Percentiles rank a stretch among this genome's conserved stretches.
Conservation (phyloP, 208 protist genomes). For the Blechomonas ayalai region DNA sequence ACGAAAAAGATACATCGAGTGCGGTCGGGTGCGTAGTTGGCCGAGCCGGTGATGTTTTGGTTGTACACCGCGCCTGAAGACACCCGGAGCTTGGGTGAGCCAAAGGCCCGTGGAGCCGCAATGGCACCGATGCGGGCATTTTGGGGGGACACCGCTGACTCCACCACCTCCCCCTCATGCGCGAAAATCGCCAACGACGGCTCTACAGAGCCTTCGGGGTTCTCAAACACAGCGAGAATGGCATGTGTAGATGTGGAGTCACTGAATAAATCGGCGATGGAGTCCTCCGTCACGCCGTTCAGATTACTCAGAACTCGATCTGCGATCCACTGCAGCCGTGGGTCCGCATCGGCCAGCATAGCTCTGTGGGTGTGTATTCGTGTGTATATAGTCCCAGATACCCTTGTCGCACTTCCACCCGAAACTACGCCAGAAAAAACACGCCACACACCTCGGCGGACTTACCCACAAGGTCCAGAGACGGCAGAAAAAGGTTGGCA, state of each 20-base stretch:
- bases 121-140: not conserved
- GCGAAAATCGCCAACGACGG: slow-evolving; percentile 49
- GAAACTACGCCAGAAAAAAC: slow-evolving; percentile 4
- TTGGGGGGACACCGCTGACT: not conserved
- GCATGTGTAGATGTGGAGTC: slow-evolving; percentile 20
- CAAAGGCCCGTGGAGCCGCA: slow-evolving; percentile 1
- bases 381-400: not conserved
- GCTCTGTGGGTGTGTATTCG: not conserved
- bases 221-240: slow-evolving; percentile 55
- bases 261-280: slow-evolving; percentile 43
- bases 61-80: slow-evolving; percentile 59
- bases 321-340: slow-evolving; percentile 67
- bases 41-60: slow-evolving; percentile 78
- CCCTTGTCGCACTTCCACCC: not conserved
- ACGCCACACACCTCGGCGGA: too few relatives aligned
- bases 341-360: slow-evolving; percentile 19
- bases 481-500: too few relatives aligned
- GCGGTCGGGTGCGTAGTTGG: slow-evolving; percentile 55
- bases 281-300: slow-evolving; percentile 45
- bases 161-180: slow-evolving; percentile 37
- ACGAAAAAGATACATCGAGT: slow-evolving; percentile 84
- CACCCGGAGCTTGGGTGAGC: slow-evolving; percentile 41
- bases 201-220: slow-evolving; percentile 21
- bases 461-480: too few relatives aligned
- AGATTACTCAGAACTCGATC: slow-evolving; percentile 43